phyloP scores from a whole-genome alignment of 176 grass and related monocot species.

The Poa pratensis region DNA sequence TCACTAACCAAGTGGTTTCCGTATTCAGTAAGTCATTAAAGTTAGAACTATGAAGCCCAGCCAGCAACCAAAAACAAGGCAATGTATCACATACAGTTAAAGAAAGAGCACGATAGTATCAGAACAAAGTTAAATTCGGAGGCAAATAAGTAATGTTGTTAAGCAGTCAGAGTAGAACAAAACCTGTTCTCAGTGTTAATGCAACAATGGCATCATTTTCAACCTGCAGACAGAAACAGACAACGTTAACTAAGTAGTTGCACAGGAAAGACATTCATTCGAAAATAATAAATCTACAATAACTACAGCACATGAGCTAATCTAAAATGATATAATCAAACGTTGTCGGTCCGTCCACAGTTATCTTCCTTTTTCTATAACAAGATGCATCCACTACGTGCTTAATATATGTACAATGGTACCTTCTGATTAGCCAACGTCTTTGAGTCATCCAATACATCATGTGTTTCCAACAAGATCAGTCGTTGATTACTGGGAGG shows the following conservation, averaged over 20 bases:
- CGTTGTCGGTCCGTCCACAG: neutral
- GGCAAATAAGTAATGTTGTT: neutral
- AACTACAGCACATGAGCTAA: neutral
- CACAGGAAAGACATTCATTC: neutral
- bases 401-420: constrained; percentile 18
- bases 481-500: constrained; percentile 60
- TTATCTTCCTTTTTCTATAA: neutral
- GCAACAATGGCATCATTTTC: constrained; percentile 85
- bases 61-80: constrained; percentile 4
- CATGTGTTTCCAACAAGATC: constrained; percentile 54
- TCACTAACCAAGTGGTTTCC: neutral
- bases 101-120: neutral
- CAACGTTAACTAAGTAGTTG: neutral
- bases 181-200: constrained; percentile 78
- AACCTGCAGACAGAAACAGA: constrained; percentile 51
- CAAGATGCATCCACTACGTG: neutral
- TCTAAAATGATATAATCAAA: neutral
- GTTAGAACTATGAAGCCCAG: neutral
- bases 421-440: constrained; percentile 60
- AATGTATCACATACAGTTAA: neutral
- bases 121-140: neutral
- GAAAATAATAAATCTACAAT: neutral
- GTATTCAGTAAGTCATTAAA: neutral
- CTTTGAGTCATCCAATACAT: constrained; percentile 65
- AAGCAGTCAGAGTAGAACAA: constrained; percentile 23